These are phyloP conservation scores for Monilinia aucupariae DNA, from an alignment of 2,329 filamentous ascomycete genomes.

Conservation along the genomic window DNA sequence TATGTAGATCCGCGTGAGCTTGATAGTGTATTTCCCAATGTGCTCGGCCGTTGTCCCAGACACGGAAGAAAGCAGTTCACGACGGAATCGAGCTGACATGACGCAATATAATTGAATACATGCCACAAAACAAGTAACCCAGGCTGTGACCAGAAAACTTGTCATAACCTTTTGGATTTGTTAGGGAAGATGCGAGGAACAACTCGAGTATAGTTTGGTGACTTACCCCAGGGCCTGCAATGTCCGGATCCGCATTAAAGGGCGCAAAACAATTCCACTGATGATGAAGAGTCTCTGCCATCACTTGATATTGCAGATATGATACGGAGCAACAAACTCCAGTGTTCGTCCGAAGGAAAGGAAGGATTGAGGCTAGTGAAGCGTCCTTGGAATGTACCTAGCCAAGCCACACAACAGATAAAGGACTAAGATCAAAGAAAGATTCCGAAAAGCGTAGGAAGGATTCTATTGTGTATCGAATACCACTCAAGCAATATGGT, in stretches of 20 bases:
- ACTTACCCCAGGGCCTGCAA: constrained; percentile 20
- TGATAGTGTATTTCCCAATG: constrained; percentile 8
- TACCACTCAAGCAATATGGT: too few species aligned
- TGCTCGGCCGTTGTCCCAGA: constrained; percentile 9
- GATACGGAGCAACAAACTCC: not conserved
- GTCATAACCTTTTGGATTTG: constrained; percentile 15
- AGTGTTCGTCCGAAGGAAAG: not conserved
- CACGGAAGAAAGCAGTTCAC: not conserved
- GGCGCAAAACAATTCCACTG: constrained; percentile 8
- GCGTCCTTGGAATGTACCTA: constrained; percentile 1
- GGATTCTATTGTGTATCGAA: not conserved
- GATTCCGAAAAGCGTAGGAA: not conserved
- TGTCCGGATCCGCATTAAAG: constrained; percentile 19
- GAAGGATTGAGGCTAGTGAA: not conserved
- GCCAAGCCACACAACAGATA: not conserved
- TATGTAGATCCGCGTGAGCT: not conserved
- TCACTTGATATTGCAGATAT: not conserved
- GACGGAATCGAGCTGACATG: constrained; percentile 3
- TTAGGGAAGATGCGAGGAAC: not conserved
- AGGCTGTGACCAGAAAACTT: constrained; percentile 18
- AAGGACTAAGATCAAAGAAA: not conserved
- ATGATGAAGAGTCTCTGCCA: not conserved
- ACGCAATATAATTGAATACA: constrained; percentile 18
- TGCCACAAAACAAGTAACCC: constrained; percentile 19
- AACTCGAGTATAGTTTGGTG: not conserved